Percentiles rank a stretch among this genome's conserved stretches.
These are phyloP conservation scores for Aspergillus sp. DNA, from an alignment of 2,329 filamentous ascomycete genomes.

Conservation along the genomic window DNA sequence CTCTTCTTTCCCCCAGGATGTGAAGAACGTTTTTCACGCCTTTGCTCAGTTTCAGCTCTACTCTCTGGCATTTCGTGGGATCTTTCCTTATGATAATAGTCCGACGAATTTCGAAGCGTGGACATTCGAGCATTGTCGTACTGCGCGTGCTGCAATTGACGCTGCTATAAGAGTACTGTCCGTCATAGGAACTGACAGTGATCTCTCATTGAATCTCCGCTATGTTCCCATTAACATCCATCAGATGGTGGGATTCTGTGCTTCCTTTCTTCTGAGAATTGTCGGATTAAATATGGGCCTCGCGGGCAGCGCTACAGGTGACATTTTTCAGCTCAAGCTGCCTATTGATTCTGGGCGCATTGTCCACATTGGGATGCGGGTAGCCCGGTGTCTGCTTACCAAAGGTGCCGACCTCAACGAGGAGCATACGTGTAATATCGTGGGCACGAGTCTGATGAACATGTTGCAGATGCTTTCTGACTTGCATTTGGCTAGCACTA, in stretches of 20 bases:
- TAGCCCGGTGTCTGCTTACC: no score
- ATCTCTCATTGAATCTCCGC: conserved; percentile 37
- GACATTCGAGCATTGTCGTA: conserved; percentile 19
- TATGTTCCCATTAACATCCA: conserved; percentile 36
- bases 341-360: background rate
- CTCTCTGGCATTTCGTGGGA: conserved; percentile 29
- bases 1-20: no score
- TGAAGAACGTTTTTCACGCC: conserved; percentile 14
- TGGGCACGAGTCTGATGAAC: no score
- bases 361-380: background rate
- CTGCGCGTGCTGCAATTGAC: conserved; percentile 35
- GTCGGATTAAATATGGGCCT: background rate
- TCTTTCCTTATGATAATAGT: conserved; percentile 30
- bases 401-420: background rate
- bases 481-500: no score
- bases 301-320: background rate
- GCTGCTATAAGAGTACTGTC: conserved; percentile 33
- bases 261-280: conserved; percentile 33
- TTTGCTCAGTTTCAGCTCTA: conserved; percentile 49
- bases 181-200: conserved; percentile 25
- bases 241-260: conserved; percentile 32
- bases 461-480: no score
- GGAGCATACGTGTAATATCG: background rate
- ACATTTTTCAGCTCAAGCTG: background rate
- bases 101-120: conserved; percentile 6